Percentiles rank a stretch among this genome's conserved stretches.
phyloP scores from a whole-genome alignment of 768 basidiomycete genomes.

The Dioszegia crocea region DNA sequence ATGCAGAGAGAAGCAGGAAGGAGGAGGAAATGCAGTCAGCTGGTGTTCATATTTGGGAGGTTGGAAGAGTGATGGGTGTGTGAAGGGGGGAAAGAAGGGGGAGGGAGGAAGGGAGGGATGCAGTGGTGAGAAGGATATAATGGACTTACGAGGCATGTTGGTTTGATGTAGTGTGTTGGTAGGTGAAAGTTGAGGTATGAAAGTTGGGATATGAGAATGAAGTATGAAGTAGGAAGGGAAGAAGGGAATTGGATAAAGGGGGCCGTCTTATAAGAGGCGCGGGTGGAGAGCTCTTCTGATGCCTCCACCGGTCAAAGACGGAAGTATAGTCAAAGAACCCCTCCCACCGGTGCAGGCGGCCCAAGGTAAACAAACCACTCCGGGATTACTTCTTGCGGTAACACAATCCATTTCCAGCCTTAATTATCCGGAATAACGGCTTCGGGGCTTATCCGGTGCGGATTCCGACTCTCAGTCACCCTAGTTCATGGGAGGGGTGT shows the following conservation, averaged over 20 bases:
- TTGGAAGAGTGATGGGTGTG: background rate
- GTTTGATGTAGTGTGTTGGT: constrained; percentile 9
- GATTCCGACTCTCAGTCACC: no score
- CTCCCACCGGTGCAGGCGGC: background rate
- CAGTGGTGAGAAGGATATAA: constrained; percentile 7
- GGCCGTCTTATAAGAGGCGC: no score
- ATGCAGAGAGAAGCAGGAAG: constrained; percentile 10
- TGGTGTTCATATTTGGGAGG: background rate
- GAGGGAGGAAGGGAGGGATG: background rate
- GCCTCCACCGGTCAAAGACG: no score
- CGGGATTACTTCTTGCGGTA: no score
- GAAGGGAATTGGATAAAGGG: background rate
- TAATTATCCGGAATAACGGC: no score
- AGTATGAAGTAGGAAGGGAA: constrained; percentile 12
- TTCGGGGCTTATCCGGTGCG: no score
- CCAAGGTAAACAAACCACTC: background rate
- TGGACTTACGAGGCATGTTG: constrained; percentile 45
- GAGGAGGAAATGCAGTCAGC: constrained; percentile 20
- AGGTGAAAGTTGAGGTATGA: constrained; percentile 5
- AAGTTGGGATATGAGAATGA: constrained; percentile 9
- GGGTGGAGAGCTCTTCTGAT: no score
- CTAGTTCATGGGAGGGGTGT: no score
- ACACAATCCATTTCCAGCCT: no score
- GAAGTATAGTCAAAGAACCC: background rate
- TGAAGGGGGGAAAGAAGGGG: background rate